Evolutionary conservation across 805 yeast genomes (phyloP).

Genomic region (Saturnispora hagleri): DNA sequence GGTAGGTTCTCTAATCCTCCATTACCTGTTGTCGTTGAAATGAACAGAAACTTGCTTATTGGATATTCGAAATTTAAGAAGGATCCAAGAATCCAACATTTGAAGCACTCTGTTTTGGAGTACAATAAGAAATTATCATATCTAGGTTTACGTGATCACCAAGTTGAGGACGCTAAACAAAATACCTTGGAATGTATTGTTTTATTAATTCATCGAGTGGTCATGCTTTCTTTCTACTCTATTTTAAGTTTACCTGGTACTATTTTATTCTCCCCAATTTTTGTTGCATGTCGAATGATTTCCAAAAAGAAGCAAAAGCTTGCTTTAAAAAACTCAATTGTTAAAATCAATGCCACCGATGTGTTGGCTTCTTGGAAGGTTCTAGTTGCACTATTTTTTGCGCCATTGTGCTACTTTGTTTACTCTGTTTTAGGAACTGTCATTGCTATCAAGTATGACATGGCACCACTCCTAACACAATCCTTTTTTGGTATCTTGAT

Average conservation of each 20-base stretch:
- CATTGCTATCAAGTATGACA: conserved; percentile 15
- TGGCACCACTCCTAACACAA: conserved; percentile 11
- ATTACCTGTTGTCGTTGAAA: conserved; percentile 76
- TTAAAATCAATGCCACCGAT: conserved; percentile 83
- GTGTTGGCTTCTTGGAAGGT: conserved; percentile 97
- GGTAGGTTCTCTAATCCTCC: conserved; percentile 40
- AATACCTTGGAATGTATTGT: conserved; percentile 41
- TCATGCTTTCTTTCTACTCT: conserved; percentile 45
- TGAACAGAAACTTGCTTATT: conserved; percentile 74
- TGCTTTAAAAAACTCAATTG: conserved; percentile 81
- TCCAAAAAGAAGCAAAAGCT: conserved; percentile 62
- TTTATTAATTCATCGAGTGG: conserved; percentile 47
- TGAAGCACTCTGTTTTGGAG: conserved; percentile 52
- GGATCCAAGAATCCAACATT: conserved; percentile 55
- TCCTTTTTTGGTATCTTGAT: conserved; percentile 7
- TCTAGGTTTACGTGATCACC: conserved; percentile 63
- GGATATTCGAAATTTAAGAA: conserved; percentile 73
- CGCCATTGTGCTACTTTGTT: conserved; percentile 73
- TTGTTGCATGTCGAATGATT: conserved; percentile 61
- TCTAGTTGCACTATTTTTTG: conserved; percentile 73
- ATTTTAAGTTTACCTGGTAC: conserved; percentile 79
- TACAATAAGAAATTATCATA: conserved; percentile 61
- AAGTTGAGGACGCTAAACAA: conserved; percentile 47
- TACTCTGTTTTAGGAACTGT: conserved; percentile 57
- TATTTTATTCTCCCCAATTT: conserved; percentile 79